Evolutionary conservation across 345 rosid species (phyloP).

Genomic region (Cochlearia excelsa): DNA sequence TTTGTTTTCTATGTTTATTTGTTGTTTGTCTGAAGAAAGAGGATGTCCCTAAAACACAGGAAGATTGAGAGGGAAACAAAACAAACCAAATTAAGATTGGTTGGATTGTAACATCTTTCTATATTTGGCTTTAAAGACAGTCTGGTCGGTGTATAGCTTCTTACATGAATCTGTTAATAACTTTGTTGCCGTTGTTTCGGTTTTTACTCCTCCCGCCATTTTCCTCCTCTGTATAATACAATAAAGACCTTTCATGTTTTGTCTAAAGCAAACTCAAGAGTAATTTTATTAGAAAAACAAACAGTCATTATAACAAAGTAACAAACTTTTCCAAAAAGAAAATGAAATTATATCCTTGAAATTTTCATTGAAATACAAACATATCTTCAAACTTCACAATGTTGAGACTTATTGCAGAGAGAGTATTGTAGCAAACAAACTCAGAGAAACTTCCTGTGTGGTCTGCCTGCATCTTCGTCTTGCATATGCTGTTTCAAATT

Average conservation of each 20-base stretch:
- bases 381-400: conserved; percentile 2
- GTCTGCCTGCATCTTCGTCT: conserved; percentile 89
- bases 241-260: too few relatives aligned
- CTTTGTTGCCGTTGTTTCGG: neutral
- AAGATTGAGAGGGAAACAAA: conserved; percentile 31
- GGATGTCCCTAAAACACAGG: conserved; percentile 34
- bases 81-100: conserved; percentile 6
- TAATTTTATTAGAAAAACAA: neutral
- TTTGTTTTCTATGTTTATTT: conserved; percentile 25
- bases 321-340: conserved; percentile 18
- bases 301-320: conserved; percentile 21
- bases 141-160: neutral
- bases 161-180: neutral
- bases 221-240: neutral
- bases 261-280: too few relatives aligned
- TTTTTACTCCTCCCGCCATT: neutral
- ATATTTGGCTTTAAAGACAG: conserved; percentile 21
- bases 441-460: conserved; percentile 76
- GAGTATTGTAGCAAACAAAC: conserved; percentile 14
- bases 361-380: conserved; percentile 16
- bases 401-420: conserved; percentile 5
- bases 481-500: conserved; percentile 69
- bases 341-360: conserved; percentile 15
- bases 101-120: conserved; percentile 28
- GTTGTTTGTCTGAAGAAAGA: conserved; percentile 24